phyloP scores from a whole-genome alignment of 208 protist genomes.

The Leptomonas pyrrhocoris region DNA sequence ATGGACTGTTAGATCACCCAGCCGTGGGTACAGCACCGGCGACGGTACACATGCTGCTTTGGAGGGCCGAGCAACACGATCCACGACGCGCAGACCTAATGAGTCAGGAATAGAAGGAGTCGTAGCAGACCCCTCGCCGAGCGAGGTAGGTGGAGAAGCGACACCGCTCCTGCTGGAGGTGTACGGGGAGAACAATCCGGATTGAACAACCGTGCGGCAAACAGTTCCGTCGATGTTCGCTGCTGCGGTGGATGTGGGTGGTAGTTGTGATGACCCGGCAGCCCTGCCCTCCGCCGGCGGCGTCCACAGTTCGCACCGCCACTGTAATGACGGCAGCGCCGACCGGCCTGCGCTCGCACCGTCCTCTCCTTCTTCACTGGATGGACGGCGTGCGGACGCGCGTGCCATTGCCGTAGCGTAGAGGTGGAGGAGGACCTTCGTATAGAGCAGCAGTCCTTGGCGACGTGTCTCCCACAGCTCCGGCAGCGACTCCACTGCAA shows the following conservation, averaged over 20 bases:
- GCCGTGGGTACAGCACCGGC: background rate
- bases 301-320: slow-evolving; percentile 23
- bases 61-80: background rate
- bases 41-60: background rate
- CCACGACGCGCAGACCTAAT: background rate
- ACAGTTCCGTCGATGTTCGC: background rate
- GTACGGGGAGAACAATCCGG: slow-evolving; percentile 1
- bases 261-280: background rate
- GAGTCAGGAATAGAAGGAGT: background rate
- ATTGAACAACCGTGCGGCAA: slow-evolving; percentile 5
- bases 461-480: slow-evolving; percentile 14
- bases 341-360: background rate
- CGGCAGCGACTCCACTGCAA: slow-evolving; percentile 23
- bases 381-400: background rate
- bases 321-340: slow-evolving; percentile 6
- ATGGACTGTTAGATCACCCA: slow-evolving; percentile 2
- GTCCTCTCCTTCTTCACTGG: background rate
- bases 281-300: background rate
- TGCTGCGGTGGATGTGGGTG: too few relatives aligned
- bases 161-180: slow-evolving; percentile 1
- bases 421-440: background rate
- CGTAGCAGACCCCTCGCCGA: background rate
- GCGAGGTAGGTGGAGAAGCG: background rate
- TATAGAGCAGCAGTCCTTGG: slow-evolving; percentile 15
- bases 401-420: background rate